Percentiles rank a stretch among this genome's conserved stretches.
phyloP scores from a whole-genome alignment of 495 filamentous ascomycete species.

The Penicillium steckii region DNA sequence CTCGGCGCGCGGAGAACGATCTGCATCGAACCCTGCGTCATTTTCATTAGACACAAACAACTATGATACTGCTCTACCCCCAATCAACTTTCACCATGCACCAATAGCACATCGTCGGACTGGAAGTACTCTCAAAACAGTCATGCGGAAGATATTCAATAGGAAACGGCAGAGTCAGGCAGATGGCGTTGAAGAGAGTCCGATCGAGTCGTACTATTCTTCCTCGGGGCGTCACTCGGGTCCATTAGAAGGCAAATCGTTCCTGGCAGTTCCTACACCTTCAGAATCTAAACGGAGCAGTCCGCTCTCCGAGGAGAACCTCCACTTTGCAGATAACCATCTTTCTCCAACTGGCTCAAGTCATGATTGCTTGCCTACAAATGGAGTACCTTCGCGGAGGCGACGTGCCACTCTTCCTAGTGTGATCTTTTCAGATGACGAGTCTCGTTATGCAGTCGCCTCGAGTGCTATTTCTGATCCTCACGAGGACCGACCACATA shows the following conservation, averaged over 20 bases:
- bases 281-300: constrained; percentile 27
- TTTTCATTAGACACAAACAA: constrained; percentile 19
- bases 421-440: constrained; percentile 44
- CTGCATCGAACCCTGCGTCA: constrained; percentile 17
- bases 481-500: constrained; percentile 19
- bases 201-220: constrained; percentile 16
- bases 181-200: constrained; percentile 31
- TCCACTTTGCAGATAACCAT: constrained; percentile 20
- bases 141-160: constrained; percentile 50
- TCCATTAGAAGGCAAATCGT: constrained; percentile 10
- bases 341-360: constrained; percentile 25
- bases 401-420: constrained; percentile 46
- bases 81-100: constrained; percentile 23
- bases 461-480: constrained; percentile 27
- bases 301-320: constrained; percentile 22
- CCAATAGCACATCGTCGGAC: constrained; percentile 36
- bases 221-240: not conserved
- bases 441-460: constrained; percentile 30
- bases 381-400: constrained; percentile 23
- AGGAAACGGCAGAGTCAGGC: constrained; percentile 40
- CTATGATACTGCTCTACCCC: constrained; percentile 27
- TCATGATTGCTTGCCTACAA: constrained; percentile 20
- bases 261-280: constrained; percentile 23
- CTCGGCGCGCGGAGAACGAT: constrained; percentile 16
- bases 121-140: constrained; percentile 45